Percentiles rank a stretch among this genome's conserved stretches.
phyloP scores from a whole-genome alignment of 169 alveolate genomes.

The Prorocentrum cordatum region DNA sequence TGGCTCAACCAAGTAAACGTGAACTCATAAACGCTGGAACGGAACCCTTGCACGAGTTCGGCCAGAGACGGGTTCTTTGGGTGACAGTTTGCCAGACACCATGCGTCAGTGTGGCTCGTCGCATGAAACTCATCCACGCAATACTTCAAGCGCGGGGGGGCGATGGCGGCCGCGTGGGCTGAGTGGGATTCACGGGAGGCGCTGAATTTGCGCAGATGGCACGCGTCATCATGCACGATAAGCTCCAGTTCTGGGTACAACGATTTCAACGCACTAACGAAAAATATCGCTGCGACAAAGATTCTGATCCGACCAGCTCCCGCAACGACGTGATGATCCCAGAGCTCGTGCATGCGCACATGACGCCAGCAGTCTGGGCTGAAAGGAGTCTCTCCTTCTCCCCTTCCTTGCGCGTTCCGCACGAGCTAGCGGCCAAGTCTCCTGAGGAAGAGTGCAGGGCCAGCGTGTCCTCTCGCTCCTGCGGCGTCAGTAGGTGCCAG shows the following conservation, averaged over 20 bases:
- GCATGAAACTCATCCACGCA: background rate
- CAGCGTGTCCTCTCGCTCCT: background rate
- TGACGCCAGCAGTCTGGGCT: background rate
- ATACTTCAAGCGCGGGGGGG: background rate
- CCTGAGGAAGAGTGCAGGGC: background rate
- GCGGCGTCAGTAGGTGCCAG: background rate
- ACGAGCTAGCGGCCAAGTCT: background rate
- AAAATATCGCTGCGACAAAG: background rate
- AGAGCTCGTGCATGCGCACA: background rate
- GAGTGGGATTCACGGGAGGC: background rate
- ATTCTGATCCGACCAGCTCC: background rate
- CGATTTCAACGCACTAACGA: background rate
- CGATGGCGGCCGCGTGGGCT: background rate
- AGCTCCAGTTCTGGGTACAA: background rate
- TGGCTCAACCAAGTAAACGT: background rate
- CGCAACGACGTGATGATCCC: background rate
- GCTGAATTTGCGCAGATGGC: background rate
- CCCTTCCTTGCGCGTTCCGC: background rate
- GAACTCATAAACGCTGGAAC: background rate
- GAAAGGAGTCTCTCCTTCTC: background rate
- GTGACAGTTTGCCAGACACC: background rate
- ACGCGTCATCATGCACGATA: background rate
- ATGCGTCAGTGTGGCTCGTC: background rate
- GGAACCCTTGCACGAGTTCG: background rate
- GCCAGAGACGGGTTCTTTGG: background rate